Conservation (phyloP, 1,284 basidiomycete species). For the Lignosus rhinocerotis region DNA sequence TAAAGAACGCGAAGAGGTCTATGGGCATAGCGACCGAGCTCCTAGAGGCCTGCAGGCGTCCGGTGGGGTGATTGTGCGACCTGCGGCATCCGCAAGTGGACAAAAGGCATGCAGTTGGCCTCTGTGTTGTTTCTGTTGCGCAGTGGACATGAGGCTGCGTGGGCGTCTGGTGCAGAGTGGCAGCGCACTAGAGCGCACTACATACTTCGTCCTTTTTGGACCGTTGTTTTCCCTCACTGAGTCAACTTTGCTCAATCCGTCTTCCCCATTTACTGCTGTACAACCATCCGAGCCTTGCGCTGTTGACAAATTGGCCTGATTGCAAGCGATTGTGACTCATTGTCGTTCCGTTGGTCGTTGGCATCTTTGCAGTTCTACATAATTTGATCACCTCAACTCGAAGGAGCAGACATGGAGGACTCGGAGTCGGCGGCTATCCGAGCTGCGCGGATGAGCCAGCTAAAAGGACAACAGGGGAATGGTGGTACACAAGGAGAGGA, state of each 20-base stretch:
- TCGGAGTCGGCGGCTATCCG: conserved; percentile 46
- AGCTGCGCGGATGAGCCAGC: conserved; percentile 42
- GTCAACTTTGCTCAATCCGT: conserved; percentile 12
- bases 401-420: conserved; percentile 30
- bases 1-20: conserved; percentile 18
- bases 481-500: conserved; percentile 37
- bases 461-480: conserved; percentile 32
- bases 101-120: conserved; percentile 2
- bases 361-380: background rate
- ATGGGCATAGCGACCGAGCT: conserved; percentile 3
- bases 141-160: conserved; percentile 3
- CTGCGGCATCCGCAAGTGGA: background rate
- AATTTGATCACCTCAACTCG: background rate
- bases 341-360: background rate
- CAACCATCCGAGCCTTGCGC: background rate
- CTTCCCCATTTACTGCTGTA: background rate
- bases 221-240: conserved; percentile 11
- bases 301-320: background rate
- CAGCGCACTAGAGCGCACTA: background rate
- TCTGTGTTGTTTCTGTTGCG: background rate
- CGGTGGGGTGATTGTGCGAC: background rate
- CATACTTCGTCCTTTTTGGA: background rate
- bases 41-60: background rate
- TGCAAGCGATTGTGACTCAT: background rate
- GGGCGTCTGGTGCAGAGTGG: conserved; percentile 1